phyloP scores from a whole-genome alignment of 2,329 filamentous ascomycete species.

The Colletotrichum agaves region DNA sequence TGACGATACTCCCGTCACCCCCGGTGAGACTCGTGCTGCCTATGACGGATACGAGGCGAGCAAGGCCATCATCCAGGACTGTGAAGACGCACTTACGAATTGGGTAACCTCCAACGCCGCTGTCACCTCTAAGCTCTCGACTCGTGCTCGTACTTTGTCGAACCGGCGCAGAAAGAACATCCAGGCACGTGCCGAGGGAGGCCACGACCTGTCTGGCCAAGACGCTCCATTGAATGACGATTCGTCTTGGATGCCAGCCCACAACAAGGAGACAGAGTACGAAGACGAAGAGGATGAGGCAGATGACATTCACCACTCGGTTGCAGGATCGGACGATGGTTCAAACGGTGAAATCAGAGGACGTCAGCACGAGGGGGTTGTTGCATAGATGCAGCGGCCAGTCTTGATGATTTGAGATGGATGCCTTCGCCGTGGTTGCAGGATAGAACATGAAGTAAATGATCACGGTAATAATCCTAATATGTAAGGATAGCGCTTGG shows the following conservation, averaged over 20 bases:
- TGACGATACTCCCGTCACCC: conserved; percentile 96
- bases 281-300: conserved; percentile 74
- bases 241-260: conserved; percentile 86
- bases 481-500: neutral
- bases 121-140: conserved; percentile 87
- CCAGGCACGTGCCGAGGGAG: conserved; percentile 69
- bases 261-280: conserved; percentile 67
- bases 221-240: conserved; percentile 81
- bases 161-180: conserved; percentile 83
- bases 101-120: conserved; percentile 94
- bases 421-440: neutral
- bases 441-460: neutral
- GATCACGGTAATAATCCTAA: conserved; percentile 1
- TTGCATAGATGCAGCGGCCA: conserved; percentile 48
- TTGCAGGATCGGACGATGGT: conserved; percentile 62
- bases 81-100: conserved; percentile 95
- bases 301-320: conserved; percentile 62
- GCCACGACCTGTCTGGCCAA: conserved; percentile 84
- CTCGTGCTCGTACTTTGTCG: conserved; percentile 86
- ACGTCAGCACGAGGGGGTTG: conserved; percentile 63
- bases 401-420: neutral
- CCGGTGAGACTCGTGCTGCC: conserved; percentile 92
- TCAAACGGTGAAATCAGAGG: conserved; percentile 68
- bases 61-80: conserved; percentile 99
- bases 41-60: conserved; percentile 99